Base-by-base conservation (phyloP, 163 green algal genomes). In the Chlamydomonas reinhardtii region DNA sequence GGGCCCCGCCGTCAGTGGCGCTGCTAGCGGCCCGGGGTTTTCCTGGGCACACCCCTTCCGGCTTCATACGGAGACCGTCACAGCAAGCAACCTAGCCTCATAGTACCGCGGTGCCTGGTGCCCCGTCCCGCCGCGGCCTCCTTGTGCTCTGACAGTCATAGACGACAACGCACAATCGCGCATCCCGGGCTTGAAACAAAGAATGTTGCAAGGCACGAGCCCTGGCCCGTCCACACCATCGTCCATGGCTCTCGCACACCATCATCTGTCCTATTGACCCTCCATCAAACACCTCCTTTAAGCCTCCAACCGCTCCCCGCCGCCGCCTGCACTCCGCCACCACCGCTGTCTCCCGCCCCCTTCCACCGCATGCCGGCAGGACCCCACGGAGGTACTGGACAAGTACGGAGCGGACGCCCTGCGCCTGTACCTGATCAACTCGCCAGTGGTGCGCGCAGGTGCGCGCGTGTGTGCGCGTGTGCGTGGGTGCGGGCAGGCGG, bases 351-450 rank as follows among this genome's bases (percentile, higher is more conserved):
- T 54, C 48, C 9, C 48, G 1, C 48, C 14, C 2, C 14, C 48
- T 14, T 56, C 48, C 48, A 56, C 5, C 48, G 1, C 9, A 9
- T 56, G 48, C 48, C 48, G 22, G 37, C 94, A 97, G 93, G 96
- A 98, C 84, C 97, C 97, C 27, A 93, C 88, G 70, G 91, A 97
- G 73, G 92, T 99, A 4, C 89, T 99, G 34, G 86, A 98, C 88
- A 96, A 98, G 91, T 97, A 98, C 85, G 97, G 97, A 35, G 97
- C 96, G 4, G 98, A 99, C 86, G 98, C 98, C 29, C 92, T 99
- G 91, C 94, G 98, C 12, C 94, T 99, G 76, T 99, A 99, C 93
- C 94, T 99, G 54, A 99, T 99, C 92, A 99, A 99, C 93, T 98
- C 95, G 31, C 92, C 92, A 0, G 92, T 94, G 15, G 92, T 95